These are phyloP conservation scores for Spirogloea muscicola DNA, from an alignment of 139 green algal genomes.

Conservation along the genomic window DNA sequence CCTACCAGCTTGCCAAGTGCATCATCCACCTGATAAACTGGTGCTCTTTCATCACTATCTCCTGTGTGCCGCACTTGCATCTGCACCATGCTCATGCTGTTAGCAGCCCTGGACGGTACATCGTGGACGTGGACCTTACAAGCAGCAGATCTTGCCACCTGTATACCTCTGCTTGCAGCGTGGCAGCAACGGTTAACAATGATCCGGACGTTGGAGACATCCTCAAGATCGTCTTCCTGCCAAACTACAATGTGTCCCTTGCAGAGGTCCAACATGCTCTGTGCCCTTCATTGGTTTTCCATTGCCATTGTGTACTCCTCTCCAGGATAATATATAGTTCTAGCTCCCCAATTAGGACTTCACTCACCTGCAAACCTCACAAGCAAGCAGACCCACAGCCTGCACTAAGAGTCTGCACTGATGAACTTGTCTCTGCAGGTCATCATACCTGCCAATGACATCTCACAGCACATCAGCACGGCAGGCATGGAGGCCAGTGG, in stretches of 20 bases:
- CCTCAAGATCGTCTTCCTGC: constrained; percentile 84
- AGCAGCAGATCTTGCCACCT: background rate
- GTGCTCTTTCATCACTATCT: constrained; percentile 56
- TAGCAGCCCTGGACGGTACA: too few relatives aligned
- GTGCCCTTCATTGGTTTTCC: too few relatives aligned
- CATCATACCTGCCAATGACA: constrained; percentile 67
- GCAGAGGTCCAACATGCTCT: constrained; percentile 65
- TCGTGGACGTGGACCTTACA: too few relatives aligned
- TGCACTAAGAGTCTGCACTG: too few relatives aligned
- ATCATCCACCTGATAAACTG: constrained; percentile 55
- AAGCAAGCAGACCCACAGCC: too few relatives aligned
- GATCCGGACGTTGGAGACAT: constrained; percentile 75
- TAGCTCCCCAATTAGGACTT: too few relatives aligned
- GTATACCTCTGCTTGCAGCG: constrained; percentile 27
- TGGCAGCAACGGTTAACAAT: constrained; percentile 78
- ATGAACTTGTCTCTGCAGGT: too few relatives aligned
- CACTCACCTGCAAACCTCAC: too few relatives aligned
- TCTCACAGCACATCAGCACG: constrained; percentile 95
- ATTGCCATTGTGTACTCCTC: too few relatives aligned
- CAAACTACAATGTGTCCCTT: constrained; percentile 97
- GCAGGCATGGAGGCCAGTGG: constrained; percentile 93
- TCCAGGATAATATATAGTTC: too few relatives aligned
- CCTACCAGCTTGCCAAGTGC: constrained; percentile 53
- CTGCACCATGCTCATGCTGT: constrained; percentile 68
- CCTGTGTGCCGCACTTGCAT: too few relatives aligned